Evolutionary conservation across 345 rosid species (phyloP).

Genomic region (Gossypium rotundifolium): DNA sequence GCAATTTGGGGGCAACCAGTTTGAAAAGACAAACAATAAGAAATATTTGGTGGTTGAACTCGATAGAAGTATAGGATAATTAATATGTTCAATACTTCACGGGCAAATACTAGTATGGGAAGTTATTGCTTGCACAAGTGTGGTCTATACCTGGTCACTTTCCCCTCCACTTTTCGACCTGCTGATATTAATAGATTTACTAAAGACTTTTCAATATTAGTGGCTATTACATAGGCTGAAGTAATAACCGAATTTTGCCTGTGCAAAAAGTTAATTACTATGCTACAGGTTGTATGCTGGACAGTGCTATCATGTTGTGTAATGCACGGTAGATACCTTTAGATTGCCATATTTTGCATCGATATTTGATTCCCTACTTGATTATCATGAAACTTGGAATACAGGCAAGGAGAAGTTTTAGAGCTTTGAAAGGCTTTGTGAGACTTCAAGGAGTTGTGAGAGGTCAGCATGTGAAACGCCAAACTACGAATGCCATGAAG

Average conservation of each 20-base stretch:
- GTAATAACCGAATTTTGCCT: not conserved
- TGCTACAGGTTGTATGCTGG: not conserved
- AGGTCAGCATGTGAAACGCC: conserved; percentile 88
- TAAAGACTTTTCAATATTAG: not conserved
- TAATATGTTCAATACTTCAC: not conserved
- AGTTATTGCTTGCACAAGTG: not conserved
- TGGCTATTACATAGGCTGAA: not conserved
- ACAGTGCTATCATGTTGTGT: not conserved
- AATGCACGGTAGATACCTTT: not conserved
- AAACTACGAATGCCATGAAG: conserved; percentile 83
- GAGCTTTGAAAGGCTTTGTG: conserved; percentile 88
- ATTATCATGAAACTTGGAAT: conserved; percentile 9
- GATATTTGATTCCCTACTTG: not conserved
- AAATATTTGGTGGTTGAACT: not conserved
- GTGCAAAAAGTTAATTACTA: not conserved
- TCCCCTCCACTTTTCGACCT: not conserved
- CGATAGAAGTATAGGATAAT: not conserved
- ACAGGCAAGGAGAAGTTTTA: conserved; percentile 88
- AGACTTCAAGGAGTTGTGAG: conserved; percentile 96
- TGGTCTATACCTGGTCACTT: not conserved
- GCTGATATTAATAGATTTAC: not conserved
- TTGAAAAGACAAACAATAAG: not conserved
- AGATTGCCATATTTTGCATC: not conserved
- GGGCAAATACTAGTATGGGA: not conserved
- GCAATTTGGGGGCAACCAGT: not conserved